These are phyloP conservation scores for Leccinellum albellum DNA, from an alignment of 768 basidiomycete species.

Conservation along the genomic window DNA sequence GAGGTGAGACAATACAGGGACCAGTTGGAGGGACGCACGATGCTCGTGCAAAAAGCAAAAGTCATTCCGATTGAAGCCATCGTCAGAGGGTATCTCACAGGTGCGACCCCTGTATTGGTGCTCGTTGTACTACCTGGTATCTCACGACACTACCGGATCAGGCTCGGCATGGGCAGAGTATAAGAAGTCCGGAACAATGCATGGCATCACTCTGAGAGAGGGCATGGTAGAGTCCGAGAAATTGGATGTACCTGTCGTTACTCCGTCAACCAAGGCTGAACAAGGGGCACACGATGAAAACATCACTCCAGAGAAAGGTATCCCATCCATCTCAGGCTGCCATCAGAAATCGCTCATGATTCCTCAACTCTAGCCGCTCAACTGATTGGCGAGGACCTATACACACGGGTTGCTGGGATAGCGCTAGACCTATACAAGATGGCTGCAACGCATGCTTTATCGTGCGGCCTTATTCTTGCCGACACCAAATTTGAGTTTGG, in stretches of 20 bases:
- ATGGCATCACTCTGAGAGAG: conserved; percentile 72
- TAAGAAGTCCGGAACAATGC: conserved; percentile 80
- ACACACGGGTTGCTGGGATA: conserved; percentile 51
- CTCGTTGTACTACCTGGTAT: neutral
- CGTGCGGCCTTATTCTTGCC: conserved; percentile 85
- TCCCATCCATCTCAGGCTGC: conserved; percentile 3
- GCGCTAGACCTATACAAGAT: conserved; percentile 66
- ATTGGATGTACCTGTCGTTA: conserved; percentile 81
- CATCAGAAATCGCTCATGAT: neutral
- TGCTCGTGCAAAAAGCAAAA: conserved; percentile 88
- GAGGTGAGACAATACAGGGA: conserved; percentile 70
- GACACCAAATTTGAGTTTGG: conserved; percentile 99
- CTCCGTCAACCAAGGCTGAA: conserved; percentile 96
- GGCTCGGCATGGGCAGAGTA: conserved; percentile 98
- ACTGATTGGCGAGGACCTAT: conserved; percentile 66
- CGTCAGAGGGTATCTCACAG: conserved; percentile 94
- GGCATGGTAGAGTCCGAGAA: conserved; percentile 84
- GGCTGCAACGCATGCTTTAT: conserved; percentile 70
- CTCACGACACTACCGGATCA: conserved; percentile 31
- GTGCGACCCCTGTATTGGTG: conserved; percentile 38
- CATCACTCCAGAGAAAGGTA: conserved; percentile 79
- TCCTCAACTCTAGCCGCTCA: conserved; percentile 45
- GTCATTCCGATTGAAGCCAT: conserved; percentile 93
- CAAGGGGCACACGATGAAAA: conserved; percentile 95
- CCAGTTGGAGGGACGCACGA: conserved; percentile 78